A percentile compares a stretch with the other conserved stretches of the same genome.
These are phyloP conservation scores for Zygoascus biomembranicola DNA, from an alignment of 805 yeast species.

Conservation along the genomic window DNA sequence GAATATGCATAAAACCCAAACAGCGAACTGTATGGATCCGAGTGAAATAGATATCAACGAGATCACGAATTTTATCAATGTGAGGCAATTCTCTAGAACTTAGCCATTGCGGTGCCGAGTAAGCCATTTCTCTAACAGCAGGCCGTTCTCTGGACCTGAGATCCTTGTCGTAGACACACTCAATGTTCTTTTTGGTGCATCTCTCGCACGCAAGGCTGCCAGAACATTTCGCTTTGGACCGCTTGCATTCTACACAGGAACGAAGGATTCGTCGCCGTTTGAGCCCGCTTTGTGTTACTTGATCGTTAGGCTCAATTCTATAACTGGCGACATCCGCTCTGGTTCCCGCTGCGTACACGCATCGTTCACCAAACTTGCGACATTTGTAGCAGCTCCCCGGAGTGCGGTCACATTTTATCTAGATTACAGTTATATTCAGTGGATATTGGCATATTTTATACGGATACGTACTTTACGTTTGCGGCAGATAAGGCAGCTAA, in stretches of 20 bases:
- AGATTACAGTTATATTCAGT: neutral
- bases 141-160: neutral
- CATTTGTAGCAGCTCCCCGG: constrained; percentile 11
- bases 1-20: constrained; percentile 11
- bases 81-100: constrained; percentile 3
- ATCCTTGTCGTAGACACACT: constrained; percentile 2
- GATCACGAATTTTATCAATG: neutral
- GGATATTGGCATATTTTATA: too few species aligned
- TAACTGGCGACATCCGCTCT: neutral
- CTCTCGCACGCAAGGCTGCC: constrained; percentile 7
- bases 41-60: constrained; percentile 7
- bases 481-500: constrained; percentile 6
- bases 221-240: constrained; percentile 10
- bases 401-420: constrained; percentile 13
- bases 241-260: constrained; percentile 11
- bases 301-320: neutral
- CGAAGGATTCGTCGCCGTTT: constrained; percentile 7
- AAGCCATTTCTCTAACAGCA: neutral
- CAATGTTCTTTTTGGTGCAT: constrained; percentile 4
- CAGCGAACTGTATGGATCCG: constrained; percentile 12
- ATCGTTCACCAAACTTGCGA: constrained; percentile 7
- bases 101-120: constrained; percentile 4
- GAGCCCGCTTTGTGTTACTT: constrained; percentile 8
- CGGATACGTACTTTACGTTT: constrained; percentile 3
- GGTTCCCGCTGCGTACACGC: constrained; percentile 2